Evolutionary conservation across 768 basidiomycete species (phyloP).

Genomic region (Cystofilobasidium bisporidii): DNA sequence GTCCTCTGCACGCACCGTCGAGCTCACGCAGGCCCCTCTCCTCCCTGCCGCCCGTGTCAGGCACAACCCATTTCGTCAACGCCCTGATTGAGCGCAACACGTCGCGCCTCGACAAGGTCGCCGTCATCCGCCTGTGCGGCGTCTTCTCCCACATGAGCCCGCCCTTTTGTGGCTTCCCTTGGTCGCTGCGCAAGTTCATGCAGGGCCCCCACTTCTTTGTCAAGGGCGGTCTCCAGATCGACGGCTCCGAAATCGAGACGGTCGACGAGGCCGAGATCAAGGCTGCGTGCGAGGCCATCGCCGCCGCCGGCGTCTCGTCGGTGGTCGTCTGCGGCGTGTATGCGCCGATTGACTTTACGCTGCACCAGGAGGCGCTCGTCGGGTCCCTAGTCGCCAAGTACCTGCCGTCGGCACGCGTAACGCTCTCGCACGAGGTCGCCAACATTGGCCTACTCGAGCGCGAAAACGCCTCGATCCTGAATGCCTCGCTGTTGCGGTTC

Average conservation of each 20-base stretch:
- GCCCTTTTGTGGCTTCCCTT: constrained; percentile 50
- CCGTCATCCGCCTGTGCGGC: constrained; percentile 55
- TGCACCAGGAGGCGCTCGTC: constrained; percentile 48
- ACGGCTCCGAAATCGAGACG: constrained; percentile 31
- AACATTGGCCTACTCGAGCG: constrained; percentile 50
- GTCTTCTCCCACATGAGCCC: constrained; percentile 52
- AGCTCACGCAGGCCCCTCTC: no score
- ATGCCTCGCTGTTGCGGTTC: constrained; percentile 55
- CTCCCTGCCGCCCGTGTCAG: not conserved
- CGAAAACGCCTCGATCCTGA: constrained; percentile 45
- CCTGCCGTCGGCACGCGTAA: constrained; percentile 30
- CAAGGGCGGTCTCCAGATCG: constrained; percentile 44
- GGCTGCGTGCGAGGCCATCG: constrained; percentile 44
- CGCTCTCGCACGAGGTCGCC: constrained; percentile 42
- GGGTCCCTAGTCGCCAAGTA: constrained; percentile 44
- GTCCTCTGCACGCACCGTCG: no score
- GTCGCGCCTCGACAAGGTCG: constrained; percentile 51
- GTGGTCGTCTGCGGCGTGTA: constrained; percentile 49
- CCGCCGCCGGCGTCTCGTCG: constrained; percentile 36
- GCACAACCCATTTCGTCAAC: constrained; percentile 48
- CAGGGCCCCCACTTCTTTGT: constrained; percentile 42
- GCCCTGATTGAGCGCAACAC: constrained; percentile 54
- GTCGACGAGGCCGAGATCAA: constrained; percentile 48
- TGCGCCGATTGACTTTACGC: constrained; percentile 46
- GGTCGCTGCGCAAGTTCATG: constrained; percentile 37